Evolutionary conservation across 2,329 filamentous ascomycete genomes (phyloP).

Genomic region (Fusarium armeniacum): DNA sequence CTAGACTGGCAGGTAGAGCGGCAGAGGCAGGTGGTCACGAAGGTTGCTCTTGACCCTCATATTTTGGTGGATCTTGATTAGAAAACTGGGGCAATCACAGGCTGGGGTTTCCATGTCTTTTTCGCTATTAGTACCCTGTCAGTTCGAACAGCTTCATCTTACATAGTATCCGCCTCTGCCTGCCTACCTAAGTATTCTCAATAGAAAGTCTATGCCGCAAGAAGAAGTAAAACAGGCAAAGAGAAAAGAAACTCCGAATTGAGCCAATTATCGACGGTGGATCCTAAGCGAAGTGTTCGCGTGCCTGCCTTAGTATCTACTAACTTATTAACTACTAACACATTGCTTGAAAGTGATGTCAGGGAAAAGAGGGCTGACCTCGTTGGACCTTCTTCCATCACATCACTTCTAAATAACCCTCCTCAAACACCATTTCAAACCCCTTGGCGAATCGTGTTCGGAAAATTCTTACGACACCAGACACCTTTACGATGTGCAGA

Average conservation of each 20-base stretch:
- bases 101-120: slow-evolving; percentile 37
- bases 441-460: slow-evolving; percentile 10
- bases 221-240: background rate
- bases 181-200: background rate
- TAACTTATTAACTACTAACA: too few relatives aligned
- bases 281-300: background rate
- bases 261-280: slow-evolving; percentile 4
- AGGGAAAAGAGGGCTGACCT: background rate
- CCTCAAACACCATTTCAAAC: slow-evolving; percentile 10
- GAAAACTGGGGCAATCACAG: slow-evolving; percentile 34
- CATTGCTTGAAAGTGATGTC: background rate
- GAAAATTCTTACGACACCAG: slow-evolving; percentile 7
- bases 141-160: slow-evolving; percentile 21
- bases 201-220: slow-evolving; percentile 4
- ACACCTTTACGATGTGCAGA: slow-evolving; percentile 4
- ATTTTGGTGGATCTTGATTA: slow-evolving; percentile 11
- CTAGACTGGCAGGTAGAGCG: background rate
- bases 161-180: slow-evolving; percentile 3
- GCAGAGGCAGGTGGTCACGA: background rate
- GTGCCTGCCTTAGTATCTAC: background rate
- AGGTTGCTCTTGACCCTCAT: slow-evolving; percentile 14
- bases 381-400: background rate
- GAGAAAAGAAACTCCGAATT: background rate
- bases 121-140: slow-evolving; percentile 7
- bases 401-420: slow-evolving; percentile 16